Percentiles rank a stretch among this genome's conserved stretches.
Conservation (phyloP, 2,329 filamentous ascomycete genomes). For the Sclerotinia minor region DNA sequence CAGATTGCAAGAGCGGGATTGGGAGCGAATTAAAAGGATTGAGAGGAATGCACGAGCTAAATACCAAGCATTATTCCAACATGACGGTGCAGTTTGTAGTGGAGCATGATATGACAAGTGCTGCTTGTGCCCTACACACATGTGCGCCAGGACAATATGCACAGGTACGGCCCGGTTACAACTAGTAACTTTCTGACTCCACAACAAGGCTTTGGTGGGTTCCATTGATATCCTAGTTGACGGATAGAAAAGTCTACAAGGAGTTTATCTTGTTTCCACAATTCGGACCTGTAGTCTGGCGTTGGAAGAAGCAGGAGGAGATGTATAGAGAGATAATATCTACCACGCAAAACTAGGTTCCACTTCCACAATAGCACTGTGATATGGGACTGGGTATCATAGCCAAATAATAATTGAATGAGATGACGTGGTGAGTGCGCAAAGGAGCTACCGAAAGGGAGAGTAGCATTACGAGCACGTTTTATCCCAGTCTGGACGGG, state of each 20-base stretch:
- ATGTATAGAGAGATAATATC: not conserved
- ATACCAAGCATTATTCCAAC: not conserved
- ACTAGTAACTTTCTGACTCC: not conserved
- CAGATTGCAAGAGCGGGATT: not conserved
- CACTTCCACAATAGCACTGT: not conserved
- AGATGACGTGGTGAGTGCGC: constrained; percentile 4
- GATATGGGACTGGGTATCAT: not conserved
- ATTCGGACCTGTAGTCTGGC: not conserved
- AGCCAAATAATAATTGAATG: not conserved
- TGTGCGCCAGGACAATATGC: not conserved
- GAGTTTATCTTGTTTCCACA: not conserved
- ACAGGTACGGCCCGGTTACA: not conserved
- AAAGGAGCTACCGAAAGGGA: not conserved
- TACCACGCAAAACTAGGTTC: not conserved
- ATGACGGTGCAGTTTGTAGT: not conserved
- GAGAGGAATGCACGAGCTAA: not conserved
- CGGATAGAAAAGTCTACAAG: not conserved
- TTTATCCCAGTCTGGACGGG: not conserved
- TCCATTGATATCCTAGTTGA: not conserved
- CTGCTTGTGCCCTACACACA: not conserved
- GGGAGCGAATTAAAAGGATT: not conserved
- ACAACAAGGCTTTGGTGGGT: not conserved
- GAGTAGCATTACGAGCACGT: not conserved
- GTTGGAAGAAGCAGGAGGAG: not conserved
- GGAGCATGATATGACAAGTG: not conserved